Conservation (phyloP, 306 rosid species). For the Rosa multiflora region DNA sequence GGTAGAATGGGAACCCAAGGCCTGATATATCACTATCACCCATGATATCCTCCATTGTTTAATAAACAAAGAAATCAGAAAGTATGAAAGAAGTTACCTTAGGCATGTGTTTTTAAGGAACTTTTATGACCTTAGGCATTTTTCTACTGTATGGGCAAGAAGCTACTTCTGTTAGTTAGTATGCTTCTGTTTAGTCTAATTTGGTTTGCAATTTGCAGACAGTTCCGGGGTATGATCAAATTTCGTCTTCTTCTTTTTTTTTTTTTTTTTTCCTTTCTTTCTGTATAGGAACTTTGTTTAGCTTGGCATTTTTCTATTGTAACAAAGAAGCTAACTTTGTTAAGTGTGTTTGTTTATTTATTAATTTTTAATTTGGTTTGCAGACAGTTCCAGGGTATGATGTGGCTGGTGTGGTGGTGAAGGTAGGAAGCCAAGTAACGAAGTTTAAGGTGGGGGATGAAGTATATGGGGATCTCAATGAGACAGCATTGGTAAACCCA, state of each 20-base stretch:
- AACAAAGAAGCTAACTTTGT: background rate
- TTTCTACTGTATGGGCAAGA: background rate
- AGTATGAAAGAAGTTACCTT: background rate
- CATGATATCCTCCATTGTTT: background rate
- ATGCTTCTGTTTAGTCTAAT: background rate
- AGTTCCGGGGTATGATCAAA: conserved; percentile 45
- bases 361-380: background rate
- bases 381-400: conserved; percentile 61
- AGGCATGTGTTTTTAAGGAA: background rate
- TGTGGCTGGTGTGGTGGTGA: conserved; percentile 71
- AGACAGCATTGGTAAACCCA: conserved; percentile 31
- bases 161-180: conserved; percentile 17
- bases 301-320: background rate
- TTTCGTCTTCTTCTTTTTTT: too few relatives aligned
- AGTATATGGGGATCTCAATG: conserved; percentile 64
- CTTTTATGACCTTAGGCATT: background rate
- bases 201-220: conserved; percentile 31
- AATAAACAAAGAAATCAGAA: background rate
- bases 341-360: background rate
- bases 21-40: background rate
- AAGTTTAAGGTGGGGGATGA: conserved; percentile 70
- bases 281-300: background rate
- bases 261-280: too few relatives aligned
- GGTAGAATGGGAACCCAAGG: conserved; percentile 24
- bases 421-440: conserved; percentile 57